A percentile compares a stretch with the other conserved stretches of the same genome.
phyloP scores from a whole-genome alignment of 169 alveolate species.

The Eimeria brunetti region DNA sequence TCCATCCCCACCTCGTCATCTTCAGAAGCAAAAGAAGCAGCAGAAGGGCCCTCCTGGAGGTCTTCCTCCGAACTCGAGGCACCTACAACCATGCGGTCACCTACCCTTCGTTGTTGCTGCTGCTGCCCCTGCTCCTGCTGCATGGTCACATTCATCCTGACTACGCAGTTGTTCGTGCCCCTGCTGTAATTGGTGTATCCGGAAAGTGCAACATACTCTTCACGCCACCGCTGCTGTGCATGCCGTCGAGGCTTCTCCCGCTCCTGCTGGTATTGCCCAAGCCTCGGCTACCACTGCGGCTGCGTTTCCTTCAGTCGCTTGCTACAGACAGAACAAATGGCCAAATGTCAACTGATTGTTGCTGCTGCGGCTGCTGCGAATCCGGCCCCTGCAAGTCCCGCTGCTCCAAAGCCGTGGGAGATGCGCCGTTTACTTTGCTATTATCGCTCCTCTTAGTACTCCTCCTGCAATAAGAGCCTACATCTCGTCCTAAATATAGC shows the following conservation, averaged over 20 bases:
- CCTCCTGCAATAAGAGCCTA: background rate
- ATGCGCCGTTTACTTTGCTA: background rate
- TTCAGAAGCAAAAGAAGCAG: background rate
- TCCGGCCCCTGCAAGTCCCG: background rate
- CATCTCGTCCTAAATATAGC: background rate
- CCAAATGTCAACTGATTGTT: background rate
- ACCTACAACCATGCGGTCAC: background rate
- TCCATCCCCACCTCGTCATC: background rate
- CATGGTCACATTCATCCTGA: background rate
- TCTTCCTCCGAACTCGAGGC: background rate
- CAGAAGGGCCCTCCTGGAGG: background rate
- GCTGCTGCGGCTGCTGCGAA: background rate
- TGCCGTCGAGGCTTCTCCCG: background rate
- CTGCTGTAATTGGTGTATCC: background rate
- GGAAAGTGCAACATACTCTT: slow-evolving; percentile 3
- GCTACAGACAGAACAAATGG: background rate
- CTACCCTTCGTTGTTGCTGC: slow-evolving; percentile 1
- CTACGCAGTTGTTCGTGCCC: background rate
- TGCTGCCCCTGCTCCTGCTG: slow-evolving; percentile 35
- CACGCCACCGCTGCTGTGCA: background rate
- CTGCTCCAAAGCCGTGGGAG: background rate
- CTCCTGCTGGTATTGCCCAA: background rate
- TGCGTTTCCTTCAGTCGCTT: background rate
- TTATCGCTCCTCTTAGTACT: background rate
- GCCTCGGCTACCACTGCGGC: background rate